Evolutionary conservation across 345 rosid species (phyloP).

Genomic region (Heritiera littoralis): DNA sequence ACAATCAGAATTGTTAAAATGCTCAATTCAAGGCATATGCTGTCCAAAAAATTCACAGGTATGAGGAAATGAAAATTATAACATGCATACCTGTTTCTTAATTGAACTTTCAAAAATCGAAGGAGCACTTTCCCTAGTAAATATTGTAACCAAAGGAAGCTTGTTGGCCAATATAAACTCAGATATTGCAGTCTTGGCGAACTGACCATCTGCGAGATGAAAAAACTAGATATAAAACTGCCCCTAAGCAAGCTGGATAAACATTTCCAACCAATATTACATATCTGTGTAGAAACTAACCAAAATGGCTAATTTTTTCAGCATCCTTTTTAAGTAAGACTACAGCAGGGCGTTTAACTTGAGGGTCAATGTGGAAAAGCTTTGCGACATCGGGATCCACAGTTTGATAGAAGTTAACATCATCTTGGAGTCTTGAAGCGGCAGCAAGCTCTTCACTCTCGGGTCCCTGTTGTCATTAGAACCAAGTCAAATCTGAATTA

Average conservation of each 20-base stretch:
- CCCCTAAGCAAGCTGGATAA: constrained; percentile 5
- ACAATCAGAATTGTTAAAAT: not conserved
- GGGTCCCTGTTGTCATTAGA: constrained; percentile 51
- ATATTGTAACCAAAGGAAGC: constrained; percentile 80
- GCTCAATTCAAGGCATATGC: not conserved
- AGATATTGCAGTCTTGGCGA: constrained; percentile 66
- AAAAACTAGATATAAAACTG: constrained; percentile 13
- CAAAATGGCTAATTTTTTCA: constrained; percentile 74
- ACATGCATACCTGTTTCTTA: constrained; percentile 71
- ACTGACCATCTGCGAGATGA: constrained; percentile 72
- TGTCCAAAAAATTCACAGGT: not conserved
- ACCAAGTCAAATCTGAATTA: not conserved
- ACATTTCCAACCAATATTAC: constrained; percentile 2
- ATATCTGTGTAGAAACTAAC: constrained; percentile 46
- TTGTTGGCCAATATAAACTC: constrained; percentile 78
- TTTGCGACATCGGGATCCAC: constrained; percentile 84
- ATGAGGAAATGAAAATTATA: not conserved
- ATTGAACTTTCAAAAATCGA: constrained; percentile 80
- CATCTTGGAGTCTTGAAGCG: constrained; percentile 90
- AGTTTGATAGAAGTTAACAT: constrained; percentile 88
- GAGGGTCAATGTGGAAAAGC: constrained; percentile 81
- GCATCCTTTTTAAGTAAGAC: constrained; percentile 81
- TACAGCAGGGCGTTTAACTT: constrained; percentile 78
- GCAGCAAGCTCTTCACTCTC: constrained; percentile 84
- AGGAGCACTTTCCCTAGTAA: constrained; percentile 81